phyloP scores from a whole-genome alignment of 257 asterid genomes.

The Solanum lycopersicoides region DNA sequence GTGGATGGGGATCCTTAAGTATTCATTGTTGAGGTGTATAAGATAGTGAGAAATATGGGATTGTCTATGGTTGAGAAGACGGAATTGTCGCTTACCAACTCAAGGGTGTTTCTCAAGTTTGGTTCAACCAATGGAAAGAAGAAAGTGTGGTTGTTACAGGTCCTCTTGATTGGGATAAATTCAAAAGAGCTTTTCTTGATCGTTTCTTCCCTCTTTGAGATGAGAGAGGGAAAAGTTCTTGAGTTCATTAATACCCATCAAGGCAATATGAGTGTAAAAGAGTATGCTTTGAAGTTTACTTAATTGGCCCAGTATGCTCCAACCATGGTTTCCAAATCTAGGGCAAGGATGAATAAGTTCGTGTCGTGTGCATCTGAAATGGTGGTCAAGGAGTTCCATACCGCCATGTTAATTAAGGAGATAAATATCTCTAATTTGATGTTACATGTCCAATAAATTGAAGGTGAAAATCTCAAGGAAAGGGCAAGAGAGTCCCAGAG shows the following conservation, averaged over 20 bases:
- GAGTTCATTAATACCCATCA: background rate
- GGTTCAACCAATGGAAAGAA: too few species aligned
- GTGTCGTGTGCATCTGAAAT: too few species aligned
- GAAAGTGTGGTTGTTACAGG: too few species aligned
- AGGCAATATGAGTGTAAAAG: background rate
- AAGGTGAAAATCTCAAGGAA: background rate
- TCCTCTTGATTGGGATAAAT: background rate
- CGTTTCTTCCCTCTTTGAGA: background rate
- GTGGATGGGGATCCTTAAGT: background rate
- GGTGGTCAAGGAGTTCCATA: background rate
- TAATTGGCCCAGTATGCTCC: background rate
- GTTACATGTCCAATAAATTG: background rate
- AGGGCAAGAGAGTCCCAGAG: background rate
- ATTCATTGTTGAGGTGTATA: background rate
- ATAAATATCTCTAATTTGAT: background rate
- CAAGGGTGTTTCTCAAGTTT: background rate
- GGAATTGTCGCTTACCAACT: background rate
- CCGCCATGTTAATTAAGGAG: background rate
- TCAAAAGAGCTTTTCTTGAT: background rate
- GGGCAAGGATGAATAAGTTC: background rate
- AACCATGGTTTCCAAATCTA: background rate
- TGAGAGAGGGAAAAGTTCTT: background rate
- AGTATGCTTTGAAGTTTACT: background rate
- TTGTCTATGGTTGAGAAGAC: background rate
- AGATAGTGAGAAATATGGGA: background rate